Evolutionary conservation across 2,329 filamentous ascomycete genomes (phyloP).

Genomic region (Amesomyces nigricolor): DNA sequence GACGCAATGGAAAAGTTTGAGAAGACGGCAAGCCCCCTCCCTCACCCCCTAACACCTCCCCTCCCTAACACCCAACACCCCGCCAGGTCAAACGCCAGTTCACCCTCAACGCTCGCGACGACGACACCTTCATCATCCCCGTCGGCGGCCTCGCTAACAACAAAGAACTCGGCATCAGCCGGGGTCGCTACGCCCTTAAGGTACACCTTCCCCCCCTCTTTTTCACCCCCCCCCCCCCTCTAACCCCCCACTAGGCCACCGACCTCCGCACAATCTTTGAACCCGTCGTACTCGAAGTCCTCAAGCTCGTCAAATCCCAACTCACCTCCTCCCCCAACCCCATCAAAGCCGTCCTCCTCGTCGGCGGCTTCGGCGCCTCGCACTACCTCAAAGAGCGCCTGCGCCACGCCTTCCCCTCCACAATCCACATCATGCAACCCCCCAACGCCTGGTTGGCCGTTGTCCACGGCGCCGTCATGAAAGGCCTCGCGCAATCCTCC

Average conservation of each 20-base stretch:
- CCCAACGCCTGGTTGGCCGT: slow-evolving; percentile 46
- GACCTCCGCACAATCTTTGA: slow-evolving; percentile 41
- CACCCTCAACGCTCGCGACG: slow-evolving; percentile 32
- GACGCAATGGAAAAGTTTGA: slow-evolving; percentile 42
- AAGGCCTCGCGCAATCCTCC: slow-evolving; percentile 37
- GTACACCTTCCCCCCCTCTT: background rate
- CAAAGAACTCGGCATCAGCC: slow-evolving; percentile 34
- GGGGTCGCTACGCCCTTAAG: slow-evolving; percentile 35
- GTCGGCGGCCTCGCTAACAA: slow-evolving; percentile 34
- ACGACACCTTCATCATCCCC: slow-evolving; percentile 35
- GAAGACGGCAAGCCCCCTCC: slow-evolving; percentile 25
- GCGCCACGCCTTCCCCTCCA: slow-evolving; percentile 31
- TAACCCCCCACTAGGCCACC: slow-evolving; percentile 24
- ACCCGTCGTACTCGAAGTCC: slow-evolving; percentile 39
- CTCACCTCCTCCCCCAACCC: slow-evolving; percentile 38
- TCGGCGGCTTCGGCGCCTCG: slow-evolving; percentile 45
- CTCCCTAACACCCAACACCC: background rate
- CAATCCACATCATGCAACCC: slow-evolving; percentile 43
- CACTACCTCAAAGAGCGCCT: slow-evolving; percentile 41
- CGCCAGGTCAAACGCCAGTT: slow-evolving; percentile 35
- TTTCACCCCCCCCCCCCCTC: background rate
- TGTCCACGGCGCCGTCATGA: slow-evolving; percentile 47
- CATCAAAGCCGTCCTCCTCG: slow-evolving; percentile 42
- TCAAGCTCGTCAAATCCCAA: slow-evolving; percentile 40
- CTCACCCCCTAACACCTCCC: slow-evolving; percentile 1